A percentile compares a stretch with the other conserved stretches of the same genome.
Evolutionary conservation across 1,284 basidiomycete genomes (phyloP).

Genomic region (Leccinum fuscescens): DNA sequence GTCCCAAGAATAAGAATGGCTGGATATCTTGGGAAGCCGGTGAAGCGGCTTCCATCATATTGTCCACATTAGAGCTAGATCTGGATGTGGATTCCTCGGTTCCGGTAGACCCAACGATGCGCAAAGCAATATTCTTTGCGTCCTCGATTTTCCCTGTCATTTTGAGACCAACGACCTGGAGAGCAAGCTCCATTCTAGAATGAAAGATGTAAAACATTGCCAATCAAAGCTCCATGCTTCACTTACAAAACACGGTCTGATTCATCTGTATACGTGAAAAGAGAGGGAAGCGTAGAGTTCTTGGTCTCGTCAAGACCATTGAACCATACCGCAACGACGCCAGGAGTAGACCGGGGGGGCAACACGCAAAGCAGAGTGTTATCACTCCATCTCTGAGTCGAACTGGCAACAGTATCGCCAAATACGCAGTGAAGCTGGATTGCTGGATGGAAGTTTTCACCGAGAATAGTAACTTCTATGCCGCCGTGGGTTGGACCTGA

Average conservation of each 20-base stretch:
- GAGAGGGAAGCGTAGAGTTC: constrained; percentile 52
- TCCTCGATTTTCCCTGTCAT: constrained; percentile 96
- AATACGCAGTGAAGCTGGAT: constrained; percentile 79
- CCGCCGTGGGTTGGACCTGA: constrained; percentile 92
- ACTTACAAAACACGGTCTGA: constrained; percentile 84
- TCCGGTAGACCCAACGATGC: constrained; percentile 69
- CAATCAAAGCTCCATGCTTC: constrained; percentile 7
- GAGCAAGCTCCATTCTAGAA: constrained; percentile 86
- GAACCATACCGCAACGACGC: constrained; percentile 89
- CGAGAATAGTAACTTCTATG: constrained; percentile 92
- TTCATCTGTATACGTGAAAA: constrained; percentile 91
- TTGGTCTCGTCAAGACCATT: constrained; percentile 66
- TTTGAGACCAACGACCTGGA: constrained; percentile 93
- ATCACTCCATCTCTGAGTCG: constrained; percentile 89
- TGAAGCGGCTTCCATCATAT: constrained; percentile 54
- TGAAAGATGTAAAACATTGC: constrained; percentile 19
- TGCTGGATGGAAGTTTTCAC: constrained; percentile 80
- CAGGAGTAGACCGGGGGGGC: constrained; percentile 80
- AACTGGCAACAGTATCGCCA: constrained; percentile 79
- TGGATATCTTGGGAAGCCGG: constrained; percentile 48
- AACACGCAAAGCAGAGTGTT: constrained; percentile 92
- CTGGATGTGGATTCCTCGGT: constrained; percentile 41
- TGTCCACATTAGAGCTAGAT: constrained; percentile 32
- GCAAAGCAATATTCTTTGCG: constrained; percentile 87
- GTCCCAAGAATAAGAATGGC: constrained; percentile 50